These are phyloP conservation scores for Pestalotiopsis sp. DNA, from an alignment of 2,329 filamentous ascomycete genomes.

Conservation along the genomic window DNA sequence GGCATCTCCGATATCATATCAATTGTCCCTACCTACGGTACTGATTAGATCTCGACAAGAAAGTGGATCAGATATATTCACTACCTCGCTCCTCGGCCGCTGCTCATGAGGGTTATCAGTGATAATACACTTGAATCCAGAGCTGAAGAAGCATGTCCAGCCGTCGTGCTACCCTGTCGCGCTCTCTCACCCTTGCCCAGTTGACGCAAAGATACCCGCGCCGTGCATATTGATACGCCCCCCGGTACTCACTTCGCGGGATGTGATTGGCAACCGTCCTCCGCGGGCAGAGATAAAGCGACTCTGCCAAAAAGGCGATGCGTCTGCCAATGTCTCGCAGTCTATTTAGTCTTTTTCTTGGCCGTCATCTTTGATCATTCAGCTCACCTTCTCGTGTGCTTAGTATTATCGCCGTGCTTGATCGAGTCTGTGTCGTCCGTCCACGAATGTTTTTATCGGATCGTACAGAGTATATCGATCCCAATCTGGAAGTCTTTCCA, in stretches of 20 bases:
- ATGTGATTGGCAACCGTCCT: not conserved
- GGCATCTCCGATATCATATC: too few species aligned
- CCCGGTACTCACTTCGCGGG: not conserved
- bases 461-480: not conserved
- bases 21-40: too few species aligned
- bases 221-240: constrained; percentile 7
- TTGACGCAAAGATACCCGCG: constrained; percentile 3
- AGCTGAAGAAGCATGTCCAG: not conserved
- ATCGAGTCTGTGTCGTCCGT: not conserved
- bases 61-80: too few species aligned
- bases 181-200: not conserved
- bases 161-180: not conserved
- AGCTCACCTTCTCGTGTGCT: not conserved
- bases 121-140: not conserved
- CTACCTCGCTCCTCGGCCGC: too few species aligned
- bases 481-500: not conserved
- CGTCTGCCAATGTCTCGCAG: not conserved
- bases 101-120: not conserved
- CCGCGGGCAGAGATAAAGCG: not conserved
- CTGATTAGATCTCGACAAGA: too few species aligned
- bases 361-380: not conserved
- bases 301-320: not conserved
- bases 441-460: not conserved
- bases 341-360: not conserved
- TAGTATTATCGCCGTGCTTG: too few species aligned